Percentiles rank a stretch among this genome's conserved stretches.
Evolutionary conservation across 164 flowering plant genomes (phyloP).

Genomic region (Houttuynia cordata): DNA sequence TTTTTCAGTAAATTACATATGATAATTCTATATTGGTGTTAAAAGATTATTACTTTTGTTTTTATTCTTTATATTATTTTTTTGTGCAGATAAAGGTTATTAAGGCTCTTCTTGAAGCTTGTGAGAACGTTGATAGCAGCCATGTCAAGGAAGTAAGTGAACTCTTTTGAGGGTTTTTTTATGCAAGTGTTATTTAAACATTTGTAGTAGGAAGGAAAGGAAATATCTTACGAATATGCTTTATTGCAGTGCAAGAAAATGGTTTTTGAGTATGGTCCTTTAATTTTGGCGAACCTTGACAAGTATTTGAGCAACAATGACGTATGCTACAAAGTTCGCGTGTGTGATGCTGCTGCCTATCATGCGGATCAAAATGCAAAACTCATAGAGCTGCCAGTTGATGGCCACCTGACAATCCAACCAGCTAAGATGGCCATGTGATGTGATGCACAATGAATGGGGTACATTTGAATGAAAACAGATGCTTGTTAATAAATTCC

Average conservation of each 20-base stretch:
- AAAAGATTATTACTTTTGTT: neutral
- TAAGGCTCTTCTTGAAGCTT: conserved; percentile 9
- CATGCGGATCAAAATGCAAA: neutral
- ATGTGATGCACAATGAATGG: neutral
- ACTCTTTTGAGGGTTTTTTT: neutral
- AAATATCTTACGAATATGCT: neutral
- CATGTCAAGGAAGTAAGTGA: conserved; percentile 11
- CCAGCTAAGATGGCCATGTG: neutral
- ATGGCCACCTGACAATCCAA: neutral
- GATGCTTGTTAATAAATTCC: too few relatives aligned
- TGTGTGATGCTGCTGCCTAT: conserved; percentile 6
- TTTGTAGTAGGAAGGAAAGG: neutral
- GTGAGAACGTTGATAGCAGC: conserved; percentile 8
- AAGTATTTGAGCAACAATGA: conserved; percentile 10
- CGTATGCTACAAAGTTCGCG: conserved; percentile 8
- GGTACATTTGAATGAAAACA: neutral
- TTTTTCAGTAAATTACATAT: neutral
- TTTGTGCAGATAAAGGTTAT: conserved; percentile 11
- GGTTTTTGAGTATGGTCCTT: conserved; percentile 14
- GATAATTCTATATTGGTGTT: neutral
- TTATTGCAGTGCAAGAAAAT: conserved; percentile 17
- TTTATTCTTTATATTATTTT: too few relatives aligned
- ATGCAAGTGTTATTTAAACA: neutral
- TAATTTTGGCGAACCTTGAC: conserved; percentile 12
- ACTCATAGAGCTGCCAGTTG: neutral